Conservation (phyloP, 2,329 filamentous ascomycete species). For the Rhytidhysteron rufulum region DNA sequence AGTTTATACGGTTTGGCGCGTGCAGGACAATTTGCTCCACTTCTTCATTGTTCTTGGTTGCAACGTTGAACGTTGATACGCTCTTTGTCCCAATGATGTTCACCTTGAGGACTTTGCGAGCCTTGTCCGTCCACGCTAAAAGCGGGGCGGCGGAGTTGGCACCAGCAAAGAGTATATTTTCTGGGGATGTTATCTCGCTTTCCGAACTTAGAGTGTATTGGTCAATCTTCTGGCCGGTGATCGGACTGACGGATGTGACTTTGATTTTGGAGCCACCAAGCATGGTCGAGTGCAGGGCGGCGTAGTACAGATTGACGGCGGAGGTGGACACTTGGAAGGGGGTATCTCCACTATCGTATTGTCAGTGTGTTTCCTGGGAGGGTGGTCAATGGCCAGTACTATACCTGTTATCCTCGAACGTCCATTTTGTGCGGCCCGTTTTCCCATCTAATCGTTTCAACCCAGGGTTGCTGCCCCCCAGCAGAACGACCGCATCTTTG, state of each 20-base stretch:
- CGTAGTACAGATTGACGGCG: slow-evolving; percentile 66
- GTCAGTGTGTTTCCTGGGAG: too few species aligned
- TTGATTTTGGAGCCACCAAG: slow-evolving; percentile 71
- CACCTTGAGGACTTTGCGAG: slow-evolving; percentile 61
- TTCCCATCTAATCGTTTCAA: slow-evolving; percentile 70
- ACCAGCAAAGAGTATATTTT: slow-evolving; percentile 70
- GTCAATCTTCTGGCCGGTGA: slow-evolving; percentile 67
- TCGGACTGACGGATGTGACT: slow-evolving; percentile 67
- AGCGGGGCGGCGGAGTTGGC: slow-evolving; percentile 72
- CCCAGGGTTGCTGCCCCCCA: slow-evolving; percentile 53
- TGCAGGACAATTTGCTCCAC: slow-evolving; percentile 61
- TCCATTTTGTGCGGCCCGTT: slow-evolving; percentile 74
- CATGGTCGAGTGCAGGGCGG: slow-evolving; percentile 65
- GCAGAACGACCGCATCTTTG: slow-evolving; percentile 71
- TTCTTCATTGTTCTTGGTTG: slow-evolving; percentile 27
- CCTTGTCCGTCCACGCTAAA: slow-evolving; percentile 68
- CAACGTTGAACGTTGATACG: slow-evolving; percentile 42
- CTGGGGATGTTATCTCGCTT: slow-evolving; percentile 61
- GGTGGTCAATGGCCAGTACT: slow-evolving; percentile 8
- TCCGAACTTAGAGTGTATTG: slow-evolving; percentile 72
- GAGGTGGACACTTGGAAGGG: slow-evolving; percentile 74
- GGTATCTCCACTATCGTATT: slow-evolving; percentile 55
- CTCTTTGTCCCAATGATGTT: slow-evolving; percentile 60
- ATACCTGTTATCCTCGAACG: slow-evolving; percentile 61
- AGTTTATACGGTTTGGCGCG: slow-evolving; percentile 67